Conservation (phyloP, 352 stramenopile species). For the Phytopythium boreale region DNA sequence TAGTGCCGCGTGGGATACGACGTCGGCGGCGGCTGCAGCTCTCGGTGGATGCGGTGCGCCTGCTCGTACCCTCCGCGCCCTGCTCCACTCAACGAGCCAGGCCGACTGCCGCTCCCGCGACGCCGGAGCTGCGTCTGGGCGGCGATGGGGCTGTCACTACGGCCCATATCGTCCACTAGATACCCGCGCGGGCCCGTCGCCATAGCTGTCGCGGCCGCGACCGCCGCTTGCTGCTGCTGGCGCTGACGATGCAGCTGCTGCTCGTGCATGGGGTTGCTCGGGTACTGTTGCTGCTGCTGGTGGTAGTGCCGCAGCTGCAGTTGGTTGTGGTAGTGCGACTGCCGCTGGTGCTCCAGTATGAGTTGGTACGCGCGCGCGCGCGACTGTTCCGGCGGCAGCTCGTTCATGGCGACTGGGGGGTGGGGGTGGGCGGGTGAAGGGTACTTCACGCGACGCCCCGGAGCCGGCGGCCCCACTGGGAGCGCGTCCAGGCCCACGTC, state of each 20-base stretch:
- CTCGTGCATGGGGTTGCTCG: slow-evolving; percentile 4
- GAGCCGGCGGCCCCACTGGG: not conserved
- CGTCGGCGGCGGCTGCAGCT: slow-evolving; percentile 13
- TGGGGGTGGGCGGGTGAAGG: too few relatives aligned
- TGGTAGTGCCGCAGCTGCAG: slow-evolving; percentile 33
- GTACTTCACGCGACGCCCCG: not conserved
- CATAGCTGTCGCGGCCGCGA: not conserved
- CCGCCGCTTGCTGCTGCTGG: not conserved
- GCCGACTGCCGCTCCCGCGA: not conserved
- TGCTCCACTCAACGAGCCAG: not conserved
- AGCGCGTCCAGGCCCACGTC: not conserved
- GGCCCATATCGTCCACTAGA: not conserved
- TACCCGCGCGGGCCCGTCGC: slow-evolving; percentile 1
- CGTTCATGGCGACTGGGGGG: not conserved
- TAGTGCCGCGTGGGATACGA: not conserved
- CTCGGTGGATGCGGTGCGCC: slow-evolving; percentile 35
- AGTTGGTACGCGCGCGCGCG: slow-evolving; percentile 17
- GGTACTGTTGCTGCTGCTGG: slow-evolving; percentile 34
- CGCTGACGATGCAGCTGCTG: not conserved
- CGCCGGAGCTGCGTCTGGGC: not conserved
- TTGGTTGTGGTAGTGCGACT: slow-evolving; percentile 23
- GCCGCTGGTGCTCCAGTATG: slow-evolving; percentile 27
- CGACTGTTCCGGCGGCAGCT: slow-evolving; percentile 3
- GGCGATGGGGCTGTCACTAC: not conserved
- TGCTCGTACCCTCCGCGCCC: slow-evolving; percentile 13